These are phyloP conservation scores for Alternaria sp. DNA, from an alignment of 2,329 filamentous ascomycete species.

Conservation along the genomic window DNA sequence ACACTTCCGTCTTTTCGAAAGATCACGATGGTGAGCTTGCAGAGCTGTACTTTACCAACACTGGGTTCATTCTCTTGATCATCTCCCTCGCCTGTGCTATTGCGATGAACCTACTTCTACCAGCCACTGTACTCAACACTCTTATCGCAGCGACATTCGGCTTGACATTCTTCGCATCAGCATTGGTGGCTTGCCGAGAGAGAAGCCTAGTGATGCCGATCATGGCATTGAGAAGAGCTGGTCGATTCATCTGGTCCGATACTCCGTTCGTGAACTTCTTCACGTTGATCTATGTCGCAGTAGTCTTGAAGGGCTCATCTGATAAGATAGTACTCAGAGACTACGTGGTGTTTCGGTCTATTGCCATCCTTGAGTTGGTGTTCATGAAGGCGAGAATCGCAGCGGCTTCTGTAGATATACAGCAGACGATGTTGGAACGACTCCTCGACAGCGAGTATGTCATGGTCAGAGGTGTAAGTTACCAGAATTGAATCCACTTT, in stretches of 20 bases:
- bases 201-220: constrained; percentile 13
- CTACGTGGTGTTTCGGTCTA: background rate
- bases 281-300: constrained; percentile 3
- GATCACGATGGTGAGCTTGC: constrained; percentile 14
- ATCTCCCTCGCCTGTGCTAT: constrained; percentile 13
- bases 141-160: constrained; percentile 14
- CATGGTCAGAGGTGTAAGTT: no score
- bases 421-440: background rate
- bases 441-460: background rate
- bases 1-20: constrained; percentile 7
- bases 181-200: constrained; percentile 8
- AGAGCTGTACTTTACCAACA: constrained; percentile 14
- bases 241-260: constrained; percentile 10
- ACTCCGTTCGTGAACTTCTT: constrained; percentile 5
- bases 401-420: background rate
- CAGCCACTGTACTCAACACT: constrained; percentile 3
- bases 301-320: background rate
- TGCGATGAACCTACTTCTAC: constrained; percentile 11
- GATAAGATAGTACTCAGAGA: background rate
- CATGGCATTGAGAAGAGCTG: constrained; percentile 14
- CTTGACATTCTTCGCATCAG: constrained; percentile 10
- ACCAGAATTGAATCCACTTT: no score
- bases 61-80: constrained; percentile 9
- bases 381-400: background rate
- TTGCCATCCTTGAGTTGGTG: background rate